Percentiles rank a stretch among this genome's conserved stretches.
Conservation (phyloP, 2,329 filamentous ascomycete species). For the Xylaria arbuscula region DNA sequence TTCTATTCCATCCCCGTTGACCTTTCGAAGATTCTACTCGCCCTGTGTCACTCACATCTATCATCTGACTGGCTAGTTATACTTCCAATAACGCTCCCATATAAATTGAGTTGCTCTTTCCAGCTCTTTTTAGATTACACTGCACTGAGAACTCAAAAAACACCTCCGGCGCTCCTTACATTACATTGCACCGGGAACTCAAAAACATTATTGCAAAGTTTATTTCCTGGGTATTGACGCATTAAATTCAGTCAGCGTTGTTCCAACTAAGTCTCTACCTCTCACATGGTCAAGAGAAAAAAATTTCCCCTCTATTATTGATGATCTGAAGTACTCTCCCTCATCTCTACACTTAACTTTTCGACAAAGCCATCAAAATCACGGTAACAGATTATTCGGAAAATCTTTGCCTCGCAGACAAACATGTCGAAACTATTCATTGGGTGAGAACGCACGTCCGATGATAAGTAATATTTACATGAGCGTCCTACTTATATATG, state of each 20-base stretch:
- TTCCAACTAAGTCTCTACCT: not conserved
- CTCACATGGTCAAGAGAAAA: too few species aligned
- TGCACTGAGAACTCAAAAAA: not conserved
- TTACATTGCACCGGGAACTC: not conserved
- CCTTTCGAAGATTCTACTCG: constrained; percentile 1
- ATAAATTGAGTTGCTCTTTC: constrained; percentile 11
- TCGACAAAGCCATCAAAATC: constrained; percentile 1
- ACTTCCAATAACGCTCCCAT: not conserved
- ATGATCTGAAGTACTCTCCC: not conserved
- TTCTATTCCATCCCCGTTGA: constrained; percentile 14
- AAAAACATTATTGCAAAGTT: not conserved
- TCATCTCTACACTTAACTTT: too few species aligned
- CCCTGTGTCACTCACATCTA: constrained; percentile 8
- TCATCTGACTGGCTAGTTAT: constrained; percentile 11
- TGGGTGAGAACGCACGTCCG: constrained; percentile 73
- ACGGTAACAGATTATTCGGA: not conserved
- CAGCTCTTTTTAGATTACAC: not conserved
- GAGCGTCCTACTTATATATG: constrained; percentile 33
- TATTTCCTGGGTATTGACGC: not conserved
- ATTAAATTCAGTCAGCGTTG: not conserved
- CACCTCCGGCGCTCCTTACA: not conserved
- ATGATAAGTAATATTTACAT: constrained; percentile 28
- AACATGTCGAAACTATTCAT: constrained; percentile 95
- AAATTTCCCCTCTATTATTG: not conserved
- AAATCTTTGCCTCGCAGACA: constrained; percentile 33